Evolutionary conservation across 1,284 basidiomycete species (phyloP).

Genomic region (Papiliotrema flavescens): DNA sequence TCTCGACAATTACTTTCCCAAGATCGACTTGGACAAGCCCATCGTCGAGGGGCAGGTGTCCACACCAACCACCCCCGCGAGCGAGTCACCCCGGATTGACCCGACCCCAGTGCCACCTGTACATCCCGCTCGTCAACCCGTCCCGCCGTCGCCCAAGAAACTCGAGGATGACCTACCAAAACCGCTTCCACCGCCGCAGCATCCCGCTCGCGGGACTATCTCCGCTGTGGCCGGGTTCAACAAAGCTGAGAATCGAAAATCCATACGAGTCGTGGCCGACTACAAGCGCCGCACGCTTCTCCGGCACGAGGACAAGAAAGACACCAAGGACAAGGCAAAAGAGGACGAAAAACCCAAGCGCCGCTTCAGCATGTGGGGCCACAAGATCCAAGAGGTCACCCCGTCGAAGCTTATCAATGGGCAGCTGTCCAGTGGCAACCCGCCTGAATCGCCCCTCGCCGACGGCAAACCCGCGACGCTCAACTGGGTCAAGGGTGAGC

Average conservation of each 20-base stretch:
- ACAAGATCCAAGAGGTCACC: constrained; percentile 86
- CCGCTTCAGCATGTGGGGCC: constrained; percentile 85
- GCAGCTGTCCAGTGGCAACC: constrained; percentile 50
- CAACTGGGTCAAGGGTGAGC: constrained; percentile 97
- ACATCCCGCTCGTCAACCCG: constrained; percentile 21
- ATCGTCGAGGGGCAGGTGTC: constrained; percentile 74
- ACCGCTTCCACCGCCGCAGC: constrained; percentile 11
- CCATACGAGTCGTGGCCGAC: constrained; percentile 82
- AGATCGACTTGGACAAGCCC: constrained; percentile 93
- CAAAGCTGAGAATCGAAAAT: constrained; percentile 59
- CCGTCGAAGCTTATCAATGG: constrained; percentile 57
- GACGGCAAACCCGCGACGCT: constrained; percentile 59
- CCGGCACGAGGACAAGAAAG: constrained; percentile 50
- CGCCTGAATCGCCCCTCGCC: constrained; percentile 30
- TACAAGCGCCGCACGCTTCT: constrained; percentile 44
- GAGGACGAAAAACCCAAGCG: constrained; percentile 53
- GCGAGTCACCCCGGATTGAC: constrained; percentile 28
- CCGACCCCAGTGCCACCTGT: constrained; percentile 46
- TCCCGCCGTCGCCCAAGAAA: constrained; percentile 12
- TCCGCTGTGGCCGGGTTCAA: constrained; percentile 22
- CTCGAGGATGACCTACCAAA: constrained; percentile 21
- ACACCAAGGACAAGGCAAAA: constrained; percentile 18
- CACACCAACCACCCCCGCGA: constrained; percentile 59
- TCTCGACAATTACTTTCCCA: constrained; percentile 92
- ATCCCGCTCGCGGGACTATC: constrained; percentile 13